These are phyloP conservation scores for Geranomyces variabilis DNA, from an alignment of 192 early-diverging fungal species.

Conservation along the genomic window DNA sequence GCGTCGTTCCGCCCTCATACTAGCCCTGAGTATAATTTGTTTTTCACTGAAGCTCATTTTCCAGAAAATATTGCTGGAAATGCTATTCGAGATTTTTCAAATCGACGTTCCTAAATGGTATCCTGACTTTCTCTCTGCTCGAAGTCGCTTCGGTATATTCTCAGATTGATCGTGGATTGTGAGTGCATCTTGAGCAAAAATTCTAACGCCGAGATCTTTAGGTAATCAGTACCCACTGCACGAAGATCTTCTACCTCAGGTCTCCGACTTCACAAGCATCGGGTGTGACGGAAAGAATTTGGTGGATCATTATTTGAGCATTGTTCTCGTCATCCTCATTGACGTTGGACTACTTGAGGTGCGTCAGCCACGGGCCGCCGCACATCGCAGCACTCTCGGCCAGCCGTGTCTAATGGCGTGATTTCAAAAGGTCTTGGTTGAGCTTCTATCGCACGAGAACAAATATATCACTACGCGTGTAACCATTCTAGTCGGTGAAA, in stretches of 20 bases:
- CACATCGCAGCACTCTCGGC: not conserved
- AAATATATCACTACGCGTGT: slow-evolving; percentile 65
- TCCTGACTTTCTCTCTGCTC: slow-evolving; percentile 32
- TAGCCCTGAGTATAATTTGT: not conserved
- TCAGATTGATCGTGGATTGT: not conserved
- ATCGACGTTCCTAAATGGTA: slow-evolving; percentile 66
- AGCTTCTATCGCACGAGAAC: slow-evolving; percentile 66
- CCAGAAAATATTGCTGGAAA: slow-evolving; percentile 78
- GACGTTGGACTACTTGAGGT: slow-evolving; percentile 68
- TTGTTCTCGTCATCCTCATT: slow-evolving; percentile 76
- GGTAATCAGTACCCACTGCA: slow-evolving; percentile 27
- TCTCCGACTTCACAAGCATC: not conserved
- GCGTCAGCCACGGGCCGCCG: too few species aligned
- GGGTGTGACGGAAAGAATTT: slow-evolving; percentile 57
- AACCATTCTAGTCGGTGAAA: slow-evolving; percentile 73
- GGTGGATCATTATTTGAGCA: slow-evolving; percentile 69
- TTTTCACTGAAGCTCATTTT: not conserved
- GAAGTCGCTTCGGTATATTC: slow-evolving; percentile 21
- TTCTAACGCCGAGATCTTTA: not conserved
- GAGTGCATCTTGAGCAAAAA: not conserved
- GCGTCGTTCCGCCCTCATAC: not conserved
- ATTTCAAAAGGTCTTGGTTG: slow-evolving; percentile 74
- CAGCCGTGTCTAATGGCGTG: too few species aligned
- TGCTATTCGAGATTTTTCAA: slow-evolving; percentile 79
- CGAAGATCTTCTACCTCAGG: slow-evolving; percentile 17